These are phyloP conservation scores for Podospora fimiseda DNA, from an alignment of 495 filamentous ascomycete species.

Conservation along the genomic window DNA sequence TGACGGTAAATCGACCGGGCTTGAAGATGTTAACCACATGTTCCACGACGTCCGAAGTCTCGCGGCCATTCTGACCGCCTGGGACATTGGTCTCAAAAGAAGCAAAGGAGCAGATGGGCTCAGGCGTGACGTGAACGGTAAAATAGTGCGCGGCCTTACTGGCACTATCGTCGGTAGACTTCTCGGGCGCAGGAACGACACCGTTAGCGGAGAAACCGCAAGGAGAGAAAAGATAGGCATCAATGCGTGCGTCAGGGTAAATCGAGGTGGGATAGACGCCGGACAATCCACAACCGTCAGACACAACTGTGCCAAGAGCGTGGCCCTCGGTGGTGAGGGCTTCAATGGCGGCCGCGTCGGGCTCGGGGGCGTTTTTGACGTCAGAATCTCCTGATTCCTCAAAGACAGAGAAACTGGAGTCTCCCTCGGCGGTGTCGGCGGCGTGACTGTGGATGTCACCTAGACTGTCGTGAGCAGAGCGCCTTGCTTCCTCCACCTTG, in stretches of 20 bases:
- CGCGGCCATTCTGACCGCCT: constrained; percentile 77
- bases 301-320: constrained; percentile 86
- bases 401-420: constrained; percentile 70
- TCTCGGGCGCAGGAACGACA: constrained; percentile 71
- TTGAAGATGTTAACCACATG: constrained; percentile 95
- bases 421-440: constrained; percentile 19
- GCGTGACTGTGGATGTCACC: constrained; percentile 27
- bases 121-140: constrained; percentile 97
- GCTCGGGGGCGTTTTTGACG: constrained; percentile 1
- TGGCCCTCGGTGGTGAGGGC: constrained; percentile 89
- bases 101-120: constrained; percentile 96
- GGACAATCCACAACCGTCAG: constrained; percentile 81
- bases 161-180: constrained; percentile 40
- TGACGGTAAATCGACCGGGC: constrained; percentile 93
- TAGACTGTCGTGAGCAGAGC: constrained; percentile 44
- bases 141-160: constrained; percentile 79
- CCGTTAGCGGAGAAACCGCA: constrained; percentile 99
- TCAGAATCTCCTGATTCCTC: constrained; percentile 65
- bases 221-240: constrained; percentile 93
- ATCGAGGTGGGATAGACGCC: constrained; percentile 79
- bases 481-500: constrained; percentile 51
- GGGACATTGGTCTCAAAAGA: constrained; percentile 99
- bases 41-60: constrained; percentile 83
- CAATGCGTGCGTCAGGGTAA: constrained; percentile 90
- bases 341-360: constrained; percentile 46